A percentile compares a stretch with the other conserved stretches of the same genome.
Conservation (phyloP, 441 rosid genomes). For the Jatropha multifida region DNA sequence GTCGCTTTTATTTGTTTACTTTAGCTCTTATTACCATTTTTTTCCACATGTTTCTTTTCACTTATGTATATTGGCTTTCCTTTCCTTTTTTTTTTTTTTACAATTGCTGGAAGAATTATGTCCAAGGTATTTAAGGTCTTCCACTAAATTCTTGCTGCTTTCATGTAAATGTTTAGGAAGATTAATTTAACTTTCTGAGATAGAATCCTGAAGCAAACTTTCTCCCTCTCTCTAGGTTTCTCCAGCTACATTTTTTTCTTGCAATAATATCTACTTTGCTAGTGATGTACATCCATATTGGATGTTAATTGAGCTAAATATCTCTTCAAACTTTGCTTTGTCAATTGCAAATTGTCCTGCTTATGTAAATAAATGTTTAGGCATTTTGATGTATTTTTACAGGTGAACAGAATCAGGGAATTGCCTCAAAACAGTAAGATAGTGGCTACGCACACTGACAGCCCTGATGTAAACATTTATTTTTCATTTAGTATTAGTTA, state of each 20-base stretch:
- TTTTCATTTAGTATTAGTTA: neutral
- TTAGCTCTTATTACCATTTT: neutral
- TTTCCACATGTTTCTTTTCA: neutral
- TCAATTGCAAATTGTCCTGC: neutral
- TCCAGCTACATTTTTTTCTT: neutral
- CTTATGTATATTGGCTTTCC: neutral
- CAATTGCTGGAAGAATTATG: neutral
- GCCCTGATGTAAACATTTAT: slow-evolving; percentile 71
- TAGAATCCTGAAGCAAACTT: neutral
- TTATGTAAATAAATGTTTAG: neutral
- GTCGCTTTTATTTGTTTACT: neutral
- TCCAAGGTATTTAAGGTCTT: neutral
- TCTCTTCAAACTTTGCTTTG: slow-evolving; percentile 2
- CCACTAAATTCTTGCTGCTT: slow-evolving; percentile 2
- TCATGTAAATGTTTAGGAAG: neutral
- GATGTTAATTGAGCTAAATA: neutral
- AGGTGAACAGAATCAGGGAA: slow-evolving; percentile 97
- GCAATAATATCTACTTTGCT: neutral
- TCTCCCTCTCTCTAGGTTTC: neutral
- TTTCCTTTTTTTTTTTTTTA: neutral
- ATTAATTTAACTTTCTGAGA: slow-evolving; percentile 3
- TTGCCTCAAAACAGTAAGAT: slow-evolving; percentile 85
- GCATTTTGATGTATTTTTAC: slow-evolving; percentile 19
- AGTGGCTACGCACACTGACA: slow-evolving; percentile 90
- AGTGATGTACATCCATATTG: neutral